These are phyloP conservation scores for Xylaria flabelliformis DNA, from an alignment of 495 filamentous ascomycete genomes.

Conservation along the genomic window DNA sequence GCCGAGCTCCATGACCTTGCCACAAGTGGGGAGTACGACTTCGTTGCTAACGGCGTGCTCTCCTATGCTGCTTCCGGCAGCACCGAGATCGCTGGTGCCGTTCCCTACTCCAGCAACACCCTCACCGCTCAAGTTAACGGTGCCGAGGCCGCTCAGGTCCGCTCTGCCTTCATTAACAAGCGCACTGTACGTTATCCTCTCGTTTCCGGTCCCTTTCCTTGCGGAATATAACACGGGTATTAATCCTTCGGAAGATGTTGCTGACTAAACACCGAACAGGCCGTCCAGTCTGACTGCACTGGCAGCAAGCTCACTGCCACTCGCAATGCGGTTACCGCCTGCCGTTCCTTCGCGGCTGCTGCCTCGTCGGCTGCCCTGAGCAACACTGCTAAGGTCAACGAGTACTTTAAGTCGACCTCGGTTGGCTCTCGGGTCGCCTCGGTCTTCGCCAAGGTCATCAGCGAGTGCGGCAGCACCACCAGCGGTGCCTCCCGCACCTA, in stretches of 20 bases:
- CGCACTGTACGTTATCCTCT: conserved; percentile 46
- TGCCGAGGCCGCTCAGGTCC: conserved; percentile 54
- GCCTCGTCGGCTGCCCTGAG: conserved; percentile 57
- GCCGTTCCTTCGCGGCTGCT: conserved; percentile 58
- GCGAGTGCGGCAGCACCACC: conserved; percentile 53
- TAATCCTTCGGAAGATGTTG: neutral
- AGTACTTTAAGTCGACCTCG: conserved; percentile 66
- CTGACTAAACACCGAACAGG: conserved; percentile 18
- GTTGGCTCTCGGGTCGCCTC: conserved; percentile 57
- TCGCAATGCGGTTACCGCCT: conserved; percentile 56
- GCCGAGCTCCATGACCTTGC: conserved; percentile 63
- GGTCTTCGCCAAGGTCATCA: conserved; percentile 59
- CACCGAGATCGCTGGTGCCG: conserved; percentile 52
- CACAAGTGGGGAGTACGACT: conserved; percentile 53
- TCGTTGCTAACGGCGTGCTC: conserved; percentile 56
- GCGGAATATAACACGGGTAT: neutral
- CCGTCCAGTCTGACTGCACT: conserved; percentile 56
- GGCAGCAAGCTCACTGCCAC: conserved; percentile 49
- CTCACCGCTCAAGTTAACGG: conserved; percentile 58
- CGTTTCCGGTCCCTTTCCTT: neutral
- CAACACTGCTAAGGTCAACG: conserved; percentile 60
- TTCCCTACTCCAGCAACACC: conserved; percentile 55
- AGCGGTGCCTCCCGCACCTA: conserved; percentile 57
- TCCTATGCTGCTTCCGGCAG: conserved; percentile 58
- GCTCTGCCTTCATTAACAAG: conserved; percentile 53